phyloP scores from a whole-genome alignment of 305 asterid genomes.

The Euphrasia arctica region DNA sequence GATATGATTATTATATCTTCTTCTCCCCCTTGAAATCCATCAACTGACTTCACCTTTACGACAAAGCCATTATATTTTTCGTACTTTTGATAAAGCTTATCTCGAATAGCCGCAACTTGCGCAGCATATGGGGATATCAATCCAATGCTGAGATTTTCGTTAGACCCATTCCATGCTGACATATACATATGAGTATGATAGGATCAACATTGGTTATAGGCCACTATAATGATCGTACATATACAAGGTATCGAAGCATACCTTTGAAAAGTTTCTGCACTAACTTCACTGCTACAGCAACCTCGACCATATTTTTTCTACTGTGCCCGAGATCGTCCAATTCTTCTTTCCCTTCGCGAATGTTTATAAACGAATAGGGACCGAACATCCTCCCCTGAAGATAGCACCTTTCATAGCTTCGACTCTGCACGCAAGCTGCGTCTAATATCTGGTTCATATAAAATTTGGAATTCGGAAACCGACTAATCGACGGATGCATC shows the following conservation, averaged over 20 bases:
- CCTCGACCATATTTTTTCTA: conserved; percentile 64
- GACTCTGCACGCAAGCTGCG: conserved; percentile 42
- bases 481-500: conserved; percentile 75
- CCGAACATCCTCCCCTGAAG: conserved; percentile 56
- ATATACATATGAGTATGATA: not conserved
- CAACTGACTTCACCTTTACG: not conserved
- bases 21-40: conserved; percentile 5
- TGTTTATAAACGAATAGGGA: conserved; percentile 64
- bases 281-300: conserved; percentile 48
- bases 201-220: not conserved
- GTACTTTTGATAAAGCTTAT: not conserved
- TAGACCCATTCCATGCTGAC: not conserved
- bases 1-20: not conserved
- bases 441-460: conserved; percentile 46
- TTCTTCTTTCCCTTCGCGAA: conserved; percentile 55
- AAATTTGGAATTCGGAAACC: conserved; percentile 59
- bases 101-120: not conserved
- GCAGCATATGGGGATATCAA: not conserved
- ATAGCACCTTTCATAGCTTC: conserved; percentile 34
- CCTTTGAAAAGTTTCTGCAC: conserved; percentile 57
- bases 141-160: not conserved
- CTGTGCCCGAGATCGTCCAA: conserved; percentile 38
- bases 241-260: too few species aligned
- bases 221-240: too few species aligned
- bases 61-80: not conserved